Conservation (phyloP, 108 stramenopile species). For the Conticribra guillardii region DNA sequence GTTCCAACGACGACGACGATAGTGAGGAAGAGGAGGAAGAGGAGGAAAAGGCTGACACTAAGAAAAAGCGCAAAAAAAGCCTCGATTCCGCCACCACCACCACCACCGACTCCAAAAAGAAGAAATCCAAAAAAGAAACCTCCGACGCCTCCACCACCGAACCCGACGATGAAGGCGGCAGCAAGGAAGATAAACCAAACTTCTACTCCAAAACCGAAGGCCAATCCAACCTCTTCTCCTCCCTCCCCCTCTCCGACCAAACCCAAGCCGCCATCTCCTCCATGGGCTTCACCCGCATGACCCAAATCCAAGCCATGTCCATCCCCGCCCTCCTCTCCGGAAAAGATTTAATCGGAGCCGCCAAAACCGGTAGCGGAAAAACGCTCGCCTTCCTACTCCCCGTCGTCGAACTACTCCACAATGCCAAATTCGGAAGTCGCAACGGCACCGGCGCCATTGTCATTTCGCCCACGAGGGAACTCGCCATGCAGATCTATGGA, state of each 20-base stretch:
- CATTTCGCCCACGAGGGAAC: slow-evolving; percentile 96
- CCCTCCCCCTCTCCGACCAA: slow-evolving; percentile 88
- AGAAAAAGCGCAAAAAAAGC: not conserved
- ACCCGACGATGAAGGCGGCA: not conserved
- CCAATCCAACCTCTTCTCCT: slow-evolving; percentile 68
- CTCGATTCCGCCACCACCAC: not conserved
- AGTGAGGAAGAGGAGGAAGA: not conserved
- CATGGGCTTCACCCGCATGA: slow-evolving; percentile 88
- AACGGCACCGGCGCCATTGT: slow-evolving; percentile 98
- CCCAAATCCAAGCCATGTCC: slow-evolving; percentile 94
- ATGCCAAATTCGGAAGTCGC: slow-evolving; percentile 87
- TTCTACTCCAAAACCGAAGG: slow-evolving; percentile 36
- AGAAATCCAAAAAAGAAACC: not conserved
- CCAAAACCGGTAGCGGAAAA: slow-evolving; percentile 98
- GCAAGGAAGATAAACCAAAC: slow-evolving; percentile 44
- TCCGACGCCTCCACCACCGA: not conserved
- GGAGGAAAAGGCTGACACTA: not conserved
- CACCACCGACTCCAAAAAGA: too few relatives aligned
- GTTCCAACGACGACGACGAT: slow-evolving; percentile 15
- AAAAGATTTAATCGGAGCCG: slow-evolving; percentile 97
- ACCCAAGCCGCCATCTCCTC: slow-evolving; percentile 82
- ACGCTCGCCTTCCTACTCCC: slow-evolving; percentile 98
- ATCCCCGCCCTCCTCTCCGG: slow-evolving; percentile 94
- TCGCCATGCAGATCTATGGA: slow-evolving; percentile 99
- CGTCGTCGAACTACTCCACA: slow-evolving; percentile 90